Evolutionary conservation across 2,329 filamentous ascomycete species (phyloP), one percentile per base, ranked within the genome.

Genomic region (Epichloe amarillans): DNA sequence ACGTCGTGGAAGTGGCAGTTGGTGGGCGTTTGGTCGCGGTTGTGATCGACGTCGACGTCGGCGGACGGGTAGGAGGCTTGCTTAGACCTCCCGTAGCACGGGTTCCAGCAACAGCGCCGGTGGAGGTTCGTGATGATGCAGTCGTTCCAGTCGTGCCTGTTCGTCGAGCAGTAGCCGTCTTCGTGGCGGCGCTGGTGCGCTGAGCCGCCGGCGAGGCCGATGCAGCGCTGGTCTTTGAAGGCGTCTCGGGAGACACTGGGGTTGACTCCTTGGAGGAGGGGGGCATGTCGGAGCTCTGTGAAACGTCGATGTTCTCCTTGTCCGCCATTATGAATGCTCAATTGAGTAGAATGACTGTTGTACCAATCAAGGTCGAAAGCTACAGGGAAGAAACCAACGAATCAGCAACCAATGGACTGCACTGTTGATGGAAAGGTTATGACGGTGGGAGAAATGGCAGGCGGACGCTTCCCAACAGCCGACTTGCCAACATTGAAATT

Each of bases 11-110:
- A 8, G 68, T 57, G 5, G 62, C 58, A 15, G 65, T 63, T 5
- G 63, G 58, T 44, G 65, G 58, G 36, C 64, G 60, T 53, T 64
- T 59, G 55, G 64, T 45, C 23, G 67, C 35, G 15, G 41, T 45
- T 17, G 52, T 57, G 55, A 58, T 58, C 33, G 67, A 35, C 6
- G 41, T 50, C 23, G 64, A 64, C 1, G 62, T 57, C n/a, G 72
- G 65, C 41, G 73, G 69, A 2, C 74, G 72, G 19, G 73, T 72
- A 1, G 73, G 70, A 40, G 72, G 72, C 61, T 76, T 76, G 64
- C 58, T 70, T 50, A 75, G 54, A 41, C 67, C 69, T 19, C 56
- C 55, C 11, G 46, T 47, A 33, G 50, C 45, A 15, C 53, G 40
- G 23, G 52, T 50, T 10, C 49, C 50, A 26, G 52, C 49, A 30